Evolutionary conservation across 1,139 yeast genomes (phyloP), one percentile per base, ranked within the genome.

Genomic region (Trichomonascaceae sp.): DNA sequence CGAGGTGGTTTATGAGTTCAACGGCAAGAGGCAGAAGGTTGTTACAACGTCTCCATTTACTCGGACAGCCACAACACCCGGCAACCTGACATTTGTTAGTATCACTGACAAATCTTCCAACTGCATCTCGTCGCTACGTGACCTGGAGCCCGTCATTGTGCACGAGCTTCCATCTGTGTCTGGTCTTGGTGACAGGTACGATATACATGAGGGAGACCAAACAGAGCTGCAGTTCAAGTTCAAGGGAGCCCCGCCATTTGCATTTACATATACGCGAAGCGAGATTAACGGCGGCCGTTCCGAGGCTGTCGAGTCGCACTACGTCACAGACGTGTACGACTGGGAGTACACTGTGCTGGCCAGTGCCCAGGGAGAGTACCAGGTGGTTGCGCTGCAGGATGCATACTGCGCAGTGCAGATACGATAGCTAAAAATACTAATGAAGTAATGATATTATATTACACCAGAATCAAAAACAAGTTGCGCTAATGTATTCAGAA

Each of bases 111-210:
- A 87, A 0, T 75, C 85, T 0, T 73, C 82, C 16, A 71, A 71
- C 38, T 89, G 98, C 57, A 51, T 67, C 29, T 85, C 78, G 3
- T 66, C 71, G 39, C 72, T 76, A 46, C 61, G 65, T 4, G 68
- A 62, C 11, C 57, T 79, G 40, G 57, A 64, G 5, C 35, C 48
- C 5, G 64, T 80, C 6, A 52, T 56, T 4, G 70, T 89, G 13
- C 87, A 82, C 48, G 84, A 79, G 22, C 67, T 87, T 27, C 99
- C 99, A 8, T 76, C 93, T 0, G 96, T 87, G n/a, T 85, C 77
- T 42, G 75, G 87, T 13, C 73, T 78, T 30, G 81, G 78, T 47
- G 93, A 93, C 27, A 61, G 76, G n/a, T 77, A 71, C 45, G 92
- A 84, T 52, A 79, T 89, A 30, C 94, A 85, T 47, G 94, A 84